Evolutionary conservation across 1,284 basidiomycete species (phyloP), one percentile per base, ranked within the genome.

Genomic region (Melampsora abietis-canadensis): DNA sequence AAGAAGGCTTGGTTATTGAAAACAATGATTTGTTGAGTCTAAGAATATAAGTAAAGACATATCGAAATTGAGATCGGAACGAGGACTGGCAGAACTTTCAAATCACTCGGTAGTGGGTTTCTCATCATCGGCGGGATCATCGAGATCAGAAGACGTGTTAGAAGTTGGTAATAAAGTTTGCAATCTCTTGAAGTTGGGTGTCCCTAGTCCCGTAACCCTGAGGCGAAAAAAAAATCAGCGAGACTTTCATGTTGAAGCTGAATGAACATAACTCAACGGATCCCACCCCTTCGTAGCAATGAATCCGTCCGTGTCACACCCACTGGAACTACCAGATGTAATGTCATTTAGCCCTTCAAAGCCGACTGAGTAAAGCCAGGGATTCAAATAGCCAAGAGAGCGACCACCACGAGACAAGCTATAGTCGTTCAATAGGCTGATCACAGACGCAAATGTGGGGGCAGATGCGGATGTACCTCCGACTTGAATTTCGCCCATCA

Each of bases 401-500:
- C 79, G 77, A 76, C 85, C 84, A 19, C 85, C 85, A 17, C 79
- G 72, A 0, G 81, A 77, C 54, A 86, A 78, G n/a, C 84, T 84
- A n/a, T 83, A 83, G 76, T 87, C 86, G 79, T 88, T 88, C 37
- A 88, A 80, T 78, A 87, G 81, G 0, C 86, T 83, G 62, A 88
- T 81, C 70, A 88, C 83, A 12, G 84, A 81, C 12, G 84, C 84
- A 76, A 87, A 82, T 4, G 85, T 84, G 0, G 87, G 87, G 12
- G 85, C 78, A 4, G 86, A 84, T 1, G 86, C 86, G 30, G 85
- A 86, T 7, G 87, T 88, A 24, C 87, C 87, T 51, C 82, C 85
- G 61, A 85, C 82, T 79, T 60, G 79, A 15, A 66, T 21, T 27
- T 31, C 24, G 7, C 47, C 27, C 51, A 10, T 8, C 6, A 12